phyloP scores from a whole-genome alignment of 2,329 filamentous ascomycete species.

The Colletotrichum sp. region DNA sequence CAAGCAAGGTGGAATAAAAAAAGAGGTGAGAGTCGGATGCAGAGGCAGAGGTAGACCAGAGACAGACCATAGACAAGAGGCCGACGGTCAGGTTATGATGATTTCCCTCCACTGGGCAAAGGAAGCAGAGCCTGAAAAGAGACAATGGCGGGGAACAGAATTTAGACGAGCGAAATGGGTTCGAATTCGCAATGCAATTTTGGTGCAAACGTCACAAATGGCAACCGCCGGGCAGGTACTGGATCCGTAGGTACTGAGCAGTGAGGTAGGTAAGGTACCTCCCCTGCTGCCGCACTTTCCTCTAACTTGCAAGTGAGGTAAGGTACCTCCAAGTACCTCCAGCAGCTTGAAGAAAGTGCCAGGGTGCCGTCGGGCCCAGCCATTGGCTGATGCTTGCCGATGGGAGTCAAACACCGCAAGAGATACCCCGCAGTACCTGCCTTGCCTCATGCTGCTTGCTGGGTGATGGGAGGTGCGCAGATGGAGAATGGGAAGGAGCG shows the following conservation, averaged over 20 bases:
- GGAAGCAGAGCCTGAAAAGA: neutral
- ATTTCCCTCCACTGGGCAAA: neutral
- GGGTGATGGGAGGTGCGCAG: neutral
- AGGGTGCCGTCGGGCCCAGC: neutral
- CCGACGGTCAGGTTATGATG: neutral
- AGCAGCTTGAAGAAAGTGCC: neutral
- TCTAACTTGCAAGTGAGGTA: neutral
- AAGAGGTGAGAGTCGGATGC: neutral
- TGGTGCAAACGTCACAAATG: slow-evolving; percentile 21
- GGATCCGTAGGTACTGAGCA: neutral
- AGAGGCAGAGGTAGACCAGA: neutral
- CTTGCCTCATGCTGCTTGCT: neutral
- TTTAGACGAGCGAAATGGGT: slow-evolving; percentile 7
- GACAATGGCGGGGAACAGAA: slow-evolving; percentile 2
- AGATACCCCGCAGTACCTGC: neutral
- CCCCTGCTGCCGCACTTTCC: neutral
- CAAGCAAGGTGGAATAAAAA: neutral
- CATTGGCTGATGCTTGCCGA: neutral
- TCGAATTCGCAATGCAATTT: slow-evolving; percentile 7
- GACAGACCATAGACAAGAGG: neutral
- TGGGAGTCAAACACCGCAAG: neutral
- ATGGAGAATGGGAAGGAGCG: neutral
- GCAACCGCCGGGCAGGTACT: neutral
- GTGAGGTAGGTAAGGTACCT: neutral
- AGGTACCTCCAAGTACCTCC: neutral